phyloP scores from a whole-genome alignment of 257 asterid genomes.

The Nyctanthes arbortristis region DNA sequence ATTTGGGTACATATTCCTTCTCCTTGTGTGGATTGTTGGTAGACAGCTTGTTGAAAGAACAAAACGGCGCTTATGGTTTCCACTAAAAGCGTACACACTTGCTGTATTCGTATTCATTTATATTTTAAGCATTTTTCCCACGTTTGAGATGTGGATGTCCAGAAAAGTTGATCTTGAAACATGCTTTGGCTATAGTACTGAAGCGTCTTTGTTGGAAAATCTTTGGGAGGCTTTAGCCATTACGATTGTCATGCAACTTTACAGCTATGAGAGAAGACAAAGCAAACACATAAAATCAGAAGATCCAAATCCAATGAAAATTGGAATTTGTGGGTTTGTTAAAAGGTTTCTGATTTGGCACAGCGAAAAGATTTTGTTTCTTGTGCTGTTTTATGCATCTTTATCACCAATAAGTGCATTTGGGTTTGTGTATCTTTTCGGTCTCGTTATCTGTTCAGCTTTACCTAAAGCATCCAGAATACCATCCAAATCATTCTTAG shows the following conservation, averaged over 20 bases:
- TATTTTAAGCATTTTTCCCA: conserved; percentile 74
- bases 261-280: conserved; percentile 97
- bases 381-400: conserved; percentile 83
- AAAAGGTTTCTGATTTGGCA: conserved; percentile 92
- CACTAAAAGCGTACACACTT: conserved; percentile 82
- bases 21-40: conserved; percentile 92
- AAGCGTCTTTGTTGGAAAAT: conserved; percentile 69
- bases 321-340: conserved; percentile 77
- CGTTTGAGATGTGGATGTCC: conserved; percentile 84
- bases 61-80: conserved; percentile 91
- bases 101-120: conserved; percentile 73
- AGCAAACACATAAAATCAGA: conserved; percentile 64
- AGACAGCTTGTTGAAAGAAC: conserved; percentile 90
- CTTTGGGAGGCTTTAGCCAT: conserved; percentile 92
- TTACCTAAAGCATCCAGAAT: conserved; percentile 81
- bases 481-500: conserved; percentile 82
- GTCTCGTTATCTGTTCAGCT: conserved; percentile 66
- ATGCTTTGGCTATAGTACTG: conserved; percentile 70
- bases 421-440: conserved; percentile 84
- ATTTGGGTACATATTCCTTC: conserved; percentile 90
- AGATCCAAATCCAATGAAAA: conserved; percentile 53
- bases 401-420: conserved; percentile 85
- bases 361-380: conserved; percentile 77
- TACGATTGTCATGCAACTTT: conserved; percentile 94
- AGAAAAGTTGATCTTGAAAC: conserved; percentile 54